Conservation (phyloP, 805 yeast genomes). For the Candida ulmi region DNA sequence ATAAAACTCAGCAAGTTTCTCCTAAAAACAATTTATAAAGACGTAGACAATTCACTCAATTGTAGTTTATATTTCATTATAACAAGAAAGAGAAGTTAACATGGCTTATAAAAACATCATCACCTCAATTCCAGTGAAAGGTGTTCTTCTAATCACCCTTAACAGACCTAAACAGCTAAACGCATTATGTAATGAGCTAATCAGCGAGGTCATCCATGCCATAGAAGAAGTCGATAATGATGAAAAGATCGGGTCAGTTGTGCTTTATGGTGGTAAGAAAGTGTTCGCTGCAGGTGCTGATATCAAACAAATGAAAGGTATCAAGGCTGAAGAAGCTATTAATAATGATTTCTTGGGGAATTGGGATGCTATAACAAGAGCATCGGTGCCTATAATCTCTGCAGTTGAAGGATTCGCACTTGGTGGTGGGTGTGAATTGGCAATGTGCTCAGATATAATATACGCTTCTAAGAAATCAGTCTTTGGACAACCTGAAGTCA, state of each 20-base stretch:
- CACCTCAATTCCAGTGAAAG: constrained; percentile 16
- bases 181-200: constrained; percentile 15
- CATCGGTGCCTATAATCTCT: constrained; percentile 45
- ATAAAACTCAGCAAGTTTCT: no score
- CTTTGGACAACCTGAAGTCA: constrained; percentile 53
- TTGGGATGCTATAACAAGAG: constrained; percentile 33
- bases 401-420: constrained; percentile 52
- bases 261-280: constrained; percentile 38
- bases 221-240: constrained; percentile 15
- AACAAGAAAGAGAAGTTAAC: no score
- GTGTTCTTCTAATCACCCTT: constrained; percentile 20
- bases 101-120: constrained; percentile 18
- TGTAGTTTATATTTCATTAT: no score
- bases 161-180: constrained; percentile 25
- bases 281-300: constrained; percentile 57
- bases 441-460: constrained; percentile 45
- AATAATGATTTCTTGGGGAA: constrained; percentile 30
- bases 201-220: constrained; percentile 18
- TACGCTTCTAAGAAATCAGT: constrained; percentile 43
- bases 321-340: constrained; percentile 30
- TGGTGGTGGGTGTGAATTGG: constrained; percentile 54
- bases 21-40: no score
- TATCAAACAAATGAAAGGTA: constrained; percentile 42
- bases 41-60: no score
- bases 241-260: constrained; percentile 40